These are phyloP conservation scores for Puccinellia tenuiflora DNA, from an alignment of 176 grass and related monocot species.

Conservation along the genomic window DNA sequence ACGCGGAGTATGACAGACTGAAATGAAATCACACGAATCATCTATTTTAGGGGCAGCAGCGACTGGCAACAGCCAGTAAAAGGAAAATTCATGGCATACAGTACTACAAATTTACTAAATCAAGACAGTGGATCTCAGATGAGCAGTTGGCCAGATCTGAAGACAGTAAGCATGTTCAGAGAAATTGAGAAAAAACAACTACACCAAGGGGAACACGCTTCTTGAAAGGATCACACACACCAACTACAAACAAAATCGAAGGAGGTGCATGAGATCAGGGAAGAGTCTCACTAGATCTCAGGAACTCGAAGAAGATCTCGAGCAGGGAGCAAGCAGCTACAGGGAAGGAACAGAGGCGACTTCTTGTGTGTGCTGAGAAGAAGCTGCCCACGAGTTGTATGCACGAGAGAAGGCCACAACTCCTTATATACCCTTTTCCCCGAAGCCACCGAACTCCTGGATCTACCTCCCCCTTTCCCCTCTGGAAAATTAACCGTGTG, in stretches of 20 bases:
- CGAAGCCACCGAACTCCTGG: constrained; percentile 17
- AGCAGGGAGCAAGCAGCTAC: not conserved
- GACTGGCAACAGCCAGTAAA: not conserved
- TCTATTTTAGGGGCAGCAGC: not conserved
- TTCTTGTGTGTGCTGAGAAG: constrained; percentile 22
- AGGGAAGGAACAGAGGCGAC: not conserved
- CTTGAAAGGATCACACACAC: not conserved
- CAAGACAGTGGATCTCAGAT: not conserved
- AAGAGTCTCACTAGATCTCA: constrained; percentile 42
- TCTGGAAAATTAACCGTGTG: constrained; percentile 36
- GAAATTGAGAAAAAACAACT: not conserved
- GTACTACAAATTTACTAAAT: not conserved
- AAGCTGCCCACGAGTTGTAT: constrained; percentile 39
- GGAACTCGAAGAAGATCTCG: constrained; percentile 14
- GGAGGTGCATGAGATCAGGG: not conserved
- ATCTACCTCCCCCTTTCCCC: constrained; percentile 28
- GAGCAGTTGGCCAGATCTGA: constrained; percentile 26
- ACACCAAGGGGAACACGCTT: not conserved
- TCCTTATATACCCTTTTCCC: constrained; percentile 37
- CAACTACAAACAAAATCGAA: not conserved
- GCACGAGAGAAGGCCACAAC: constrained; percentile 18
- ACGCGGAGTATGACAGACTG: not conserved
- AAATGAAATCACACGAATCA: not conserved
- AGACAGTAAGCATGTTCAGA: not conserved
- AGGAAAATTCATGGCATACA: not conserved